phyloP scores from a whole-genome alignment of 2,329 filamentous ascomycete genomes.

The Sporothrix curviconia region DNA sequence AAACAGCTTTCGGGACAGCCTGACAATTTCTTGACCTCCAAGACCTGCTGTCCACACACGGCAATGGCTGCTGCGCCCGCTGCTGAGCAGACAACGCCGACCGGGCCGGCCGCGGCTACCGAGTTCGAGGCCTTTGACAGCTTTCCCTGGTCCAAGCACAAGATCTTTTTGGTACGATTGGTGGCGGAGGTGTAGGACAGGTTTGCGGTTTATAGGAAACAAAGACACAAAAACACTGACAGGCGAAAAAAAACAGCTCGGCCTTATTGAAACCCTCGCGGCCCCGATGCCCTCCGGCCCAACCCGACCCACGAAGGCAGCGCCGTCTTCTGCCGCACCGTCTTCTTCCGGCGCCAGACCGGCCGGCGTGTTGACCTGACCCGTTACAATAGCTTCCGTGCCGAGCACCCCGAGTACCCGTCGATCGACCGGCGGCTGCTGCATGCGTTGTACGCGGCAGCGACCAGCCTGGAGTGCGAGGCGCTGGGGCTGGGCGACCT shows the following conservation, averaged over 20 bases:
- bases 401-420: constrained; percentile 12
- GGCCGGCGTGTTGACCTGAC: constrained; percentile 19
- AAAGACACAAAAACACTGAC: neutral
- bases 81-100: neutral
- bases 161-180: constrained; percentile 18
- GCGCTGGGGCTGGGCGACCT: neutral
- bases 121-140: constrained; percentile 20
- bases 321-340: constrained; percentile 21
- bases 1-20: neutral
- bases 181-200: too few relatives aligned
- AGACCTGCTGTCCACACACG: neutral
- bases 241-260: constrained; percentile 19
- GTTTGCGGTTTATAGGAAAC: too few relatives aligned
- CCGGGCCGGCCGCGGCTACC: neutral
- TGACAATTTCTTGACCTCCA: neutral
- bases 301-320: constrained; percentile 19
- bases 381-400: constrained; percentile 18
- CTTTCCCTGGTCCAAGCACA: constrained; percentile 21
- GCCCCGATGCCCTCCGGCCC: constrained; percentile 18
- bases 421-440: constrained; percentile 20
- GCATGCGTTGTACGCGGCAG: constrained; percentile 25
- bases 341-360: constrained; percentile 21
- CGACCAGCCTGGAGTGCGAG: neutral
- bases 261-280: constrained; percentile 22
- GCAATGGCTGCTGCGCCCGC: constrained; percentile 9